Base-by-base conservation (phyloP, 2,329 filamentous ascomycete genomes). In the Niveomyces coronatus region DNA sequence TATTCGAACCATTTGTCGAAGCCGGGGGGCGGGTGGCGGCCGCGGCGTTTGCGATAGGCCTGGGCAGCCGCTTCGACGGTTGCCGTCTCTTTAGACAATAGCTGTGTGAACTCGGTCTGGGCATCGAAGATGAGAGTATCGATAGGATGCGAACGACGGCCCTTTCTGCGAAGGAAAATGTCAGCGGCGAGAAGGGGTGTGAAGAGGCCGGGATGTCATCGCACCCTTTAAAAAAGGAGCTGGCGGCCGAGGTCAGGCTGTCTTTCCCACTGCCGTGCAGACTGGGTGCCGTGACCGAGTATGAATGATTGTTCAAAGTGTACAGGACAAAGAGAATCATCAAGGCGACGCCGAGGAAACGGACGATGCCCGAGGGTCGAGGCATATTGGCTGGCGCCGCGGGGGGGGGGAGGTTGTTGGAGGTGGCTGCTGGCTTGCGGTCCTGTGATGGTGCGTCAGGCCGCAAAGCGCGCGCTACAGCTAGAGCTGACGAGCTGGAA, bases 1-100 rank as follows among this genome's bases (percentile, higher is more conserved):
- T 73, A 76, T 17, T 61, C 55, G 51, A 71, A 74, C 76, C 76
- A 80, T 23, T 65, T 59, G 43, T 74, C 65, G 47, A 81, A 81
- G 15, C 71, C 71, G 1, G 76, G 76, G 3, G 76, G 76, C 6
- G 76, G 77, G 48, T 80, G 72, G 16, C 76, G 67, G 18, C 74
- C 74, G 36, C 76, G 68, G 37, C 67, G 67, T 35, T 64, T 54
- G 44, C 76, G 67, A 51, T 81, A 82, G 16, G 65, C 70, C 17
- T 65, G 60, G 0, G 78, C 75, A 7, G 74, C 71, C 15, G 71
- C 63, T 22, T 61, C 55, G 32, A 81, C 56, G 4, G 65, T 70
- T 36, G 58, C 61, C 26, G 72, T 71, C 41, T 70, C 60, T 19
- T 58, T 59, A 17, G 59, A 51, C 1, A 70, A 47, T 20, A 67